Evolutionary conservation across 2,329 filamentous ascomycete genomes (phyloP), one percentile per base, ranked within the genome.

Genomic region (Hypoxylon sp.): DNA sequence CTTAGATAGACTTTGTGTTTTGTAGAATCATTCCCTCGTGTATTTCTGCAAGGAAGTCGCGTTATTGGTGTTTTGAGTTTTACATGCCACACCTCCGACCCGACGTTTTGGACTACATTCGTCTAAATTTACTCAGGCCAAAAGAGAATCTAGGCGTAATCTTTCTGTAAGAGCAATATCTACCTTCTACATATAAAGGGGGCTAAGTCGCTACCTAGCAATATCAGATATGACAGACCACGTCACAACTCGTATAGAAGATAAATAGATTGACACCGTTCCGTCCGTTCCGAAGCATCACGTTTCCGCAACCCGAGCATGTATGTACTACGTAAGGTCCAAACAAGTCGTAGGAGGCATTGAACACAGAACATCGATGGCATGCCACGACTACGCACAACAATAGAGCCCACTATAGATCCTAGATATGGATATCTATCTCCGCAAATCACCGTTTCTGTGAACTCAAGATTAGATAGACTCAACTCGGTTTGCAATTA

Each of bases 1-100:
- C n/a, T 65, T 39, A 15, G 15, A 50, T 42, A 29, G 39, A 52
- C 13, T 3, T 53, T 52, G 15, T 61, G 32, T 13, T 11, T 37
- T 19, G 29, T 61, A 51, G 19, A 61, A 27, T 39, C 27, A 32
- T 37, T 21, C 13, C 13, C n/a, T 42, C n/a, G n/a, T 17, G 17
- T 7, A 29, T 13, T 35, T 21, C 5, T 8, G 2, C 13, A 10
- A 19, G 3, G n/a, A 13, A 10, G n/a, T 6, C 27, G 24, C 2
- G 32, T n/a, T 7, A 31, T 29, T 50, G 8, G 31, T 42, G 27
- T 42, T 56, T 17, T 47, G 29, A 31, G 15, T 3, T 15, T 27
- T 11, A 21, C 10, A 5, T 15, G 13, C 10, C 15, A 42, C 7
- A 3, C 39, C 39, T 42, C n/a, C 6, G 17, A 42, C n/a, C n/a